Evolutionary conservation across 2,329 filamentous ascomycete genomes (phyloP).

Genomic region (Phialophora macrospora): DNA sequence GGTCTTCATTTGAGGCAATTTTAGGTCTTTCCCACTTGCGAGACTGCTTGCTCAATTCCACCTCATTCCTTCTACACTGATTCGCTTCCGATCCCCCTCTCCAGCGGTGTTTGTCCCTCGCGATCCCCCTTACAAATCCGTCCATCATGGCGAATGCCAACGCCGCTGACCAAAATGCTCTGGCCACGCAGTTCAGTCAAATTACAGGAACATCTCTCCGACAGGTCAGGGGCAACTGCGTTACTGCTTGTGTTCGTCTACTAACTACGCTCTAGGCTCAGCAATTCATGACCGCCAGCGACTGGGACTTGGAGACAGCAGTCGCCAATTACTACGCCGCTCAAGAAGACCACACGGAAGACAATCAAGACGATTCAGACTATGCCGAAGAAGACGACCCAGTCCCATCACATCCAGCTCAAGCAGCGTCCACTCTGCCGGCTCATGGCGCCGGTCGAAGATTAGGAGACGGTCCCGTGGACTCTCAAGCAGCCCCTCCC

Average conservation of each 20-base stretch:
- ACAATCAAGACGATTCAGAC: constrained; percentile 37
- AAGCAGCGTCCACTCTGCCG: constrained; percentile 24
- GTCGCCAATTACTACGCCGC: constrained; percentile 65
- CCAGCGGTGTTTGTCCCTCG: background rate
- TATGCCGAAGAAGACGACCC: constrained; percentile 41
- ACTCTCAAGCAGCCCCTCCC: constrained; percentile 38
- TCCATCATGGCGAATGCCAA: constrained; percentile 34
- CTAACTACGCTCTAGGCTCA: constrained; percentile 59
- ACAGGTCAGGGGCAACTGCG: constrained; percentile 49
- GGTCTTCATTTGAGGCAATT: background rate
- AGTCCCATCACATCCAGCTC: constrained; percentile 24
- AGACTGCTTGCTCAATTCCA: background rate
- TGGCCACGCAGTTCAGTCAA: constrained; percentile 59
- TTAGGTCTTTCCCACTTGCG: background rate
- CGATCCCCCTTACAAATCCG: background rate
- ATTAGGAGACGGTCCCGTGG: constrained; percentile 42
- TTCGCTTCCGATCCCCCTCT: constrained; percentile 25
- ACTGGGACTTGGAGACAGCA: constrained; percentile 70
- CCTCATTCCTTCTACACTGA: constrained; percentile 5
- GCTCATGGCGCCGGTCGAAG: constrained; percentile 42
- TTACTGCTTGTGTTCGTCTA: background rate
- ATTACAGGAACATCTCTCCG: constrained; percentile 60
- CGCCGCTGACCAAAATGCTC: constrained; percentile 45
- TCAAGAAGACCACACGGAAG: constrained; percentile 46
- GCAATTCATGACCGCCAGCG: constrained; percentile 67